Conservation (phyloP, 306 rosid genomes). For the Calophaca sinica region DNA sequence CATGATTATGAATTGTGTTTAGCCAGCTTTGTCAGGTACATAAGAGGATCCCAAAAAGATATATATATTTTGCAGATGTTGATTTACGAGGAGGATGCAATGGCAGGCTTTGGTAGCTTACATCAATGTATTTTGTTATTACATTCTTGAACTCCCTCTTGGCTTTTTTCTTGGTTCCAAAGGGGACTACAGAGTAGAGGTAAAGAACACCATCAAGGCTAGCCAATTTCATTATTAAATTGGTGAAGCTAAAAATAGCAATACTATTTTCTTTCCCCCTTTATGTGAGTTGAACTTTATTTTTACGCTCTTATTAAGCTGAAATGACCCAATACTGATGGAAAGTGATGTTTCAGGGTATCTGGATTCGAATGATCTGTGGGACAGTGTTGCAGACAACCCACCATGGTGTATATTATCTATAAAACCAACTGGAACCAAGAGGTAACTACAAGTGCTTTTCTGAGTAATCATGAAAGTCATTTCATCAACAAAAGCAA, state of each 20-base stretch:
- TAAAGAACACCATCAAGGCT: constrained; percentile 42
- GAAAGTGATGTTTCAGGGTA: constrained; percentile 63
- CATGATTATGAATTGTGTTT: constrained; percentile 87
- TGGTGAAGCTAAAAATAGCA: background rate
- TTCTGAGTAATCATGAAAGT: background rate
- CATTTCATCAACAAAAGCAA: background rate
- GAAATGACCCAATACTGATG: background rate
- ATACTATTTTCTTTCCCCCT: too few species aligned
- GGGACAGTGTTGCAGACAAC: constrained; percentile 86
- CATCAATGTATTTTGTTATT: constrained; percentile 85
- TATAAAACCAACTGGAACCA: constrained; percentile 82
- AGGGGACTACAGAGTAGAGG: constrained; percentile 68
- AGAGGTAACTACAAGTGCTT: constrained; percentile 61
- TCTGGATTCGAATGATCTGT: constrained; percentile 91
- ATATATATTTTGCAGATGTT: constrained; percentile 62
- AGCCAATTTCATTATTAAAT: constrained; percentile 5
- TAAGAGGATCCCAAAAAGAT: too few species aligned
- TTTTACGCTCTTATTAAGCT: background rate
- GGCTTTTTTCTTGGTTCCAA: constrained; percentile 87
- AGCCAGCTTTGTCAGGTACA: constrained; percentile 86
- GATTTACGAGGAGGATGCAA: constrained; percentile 98
- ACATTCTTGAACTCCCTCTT: constrained; percentile 80
- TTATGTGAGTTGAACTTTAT: background rate
- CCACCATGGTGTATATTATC: constrained; percentile 63
- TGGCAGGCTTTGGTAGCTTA: constrained; percentile 97